Conservation (phyloP, 1,284 basidiomycete genomes). For the Sphaerobolus stellatus region DNA sequence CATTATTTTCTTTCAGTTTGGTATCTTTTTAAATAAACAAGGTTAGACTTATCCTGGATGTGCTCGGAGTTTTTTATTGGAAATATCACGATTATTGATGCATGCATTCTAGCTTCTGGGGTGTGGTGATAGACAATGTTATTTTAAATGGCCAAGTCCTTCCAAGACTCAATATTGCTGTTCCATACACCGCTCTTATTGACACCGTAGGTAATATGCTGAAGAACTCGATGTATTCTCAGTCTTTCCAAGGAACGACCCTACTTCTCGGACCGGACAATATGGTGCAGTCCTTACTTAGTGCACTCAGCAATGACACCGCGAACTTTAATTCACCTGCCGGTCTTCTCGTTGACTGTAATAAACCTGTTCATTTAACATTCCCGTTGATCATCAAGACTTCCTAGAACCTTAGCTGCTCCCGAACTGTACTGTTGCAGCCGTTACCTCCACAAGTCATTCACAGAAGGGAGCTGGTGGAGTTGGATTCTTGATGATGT, state of each 20-base stretch:
- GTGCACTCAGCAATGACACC: neutral
- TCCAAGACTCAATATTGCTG: constrained; percentile 23
- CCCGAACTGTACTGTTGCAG: constrained; percentile 41
- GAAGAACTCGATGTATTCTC: too few relatives aligned
- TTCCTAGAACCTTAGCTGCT: constrained; percentile 10
- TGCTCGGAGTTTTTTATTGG: too few relatives aligned
- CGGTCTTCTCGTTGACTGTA: neutral
- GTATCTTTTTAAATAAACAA: too few relatives aligned
- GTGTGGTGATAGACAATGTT: constrained; percentile 56
- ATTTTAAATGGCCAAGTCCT: constrained; percentile 54
- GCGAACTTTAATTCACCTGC: too few relatives aligned
- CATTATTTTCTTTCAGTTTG: neutral
- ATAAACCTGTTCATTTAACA: constrained; percentile 3
- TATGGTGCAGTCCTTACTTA: constrained; percentile 5
- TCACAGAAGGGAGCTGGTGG: constrained; percentile 23
- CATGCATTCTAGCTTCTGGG: constrained; percentile 48
- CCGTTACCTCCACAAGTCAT: constrained; percentile 49
- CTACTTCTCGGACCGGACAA: constrained; percentile 9
- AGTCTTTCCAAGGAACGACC: constrained; percentile 14
- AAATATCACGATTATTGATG: too few relatives aligned
- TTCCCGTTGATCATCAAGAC: constrained; percentile 16
- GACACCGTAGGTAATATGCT: constrained; percentile 11
- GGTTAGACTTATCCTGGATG: too few relatives aligned
- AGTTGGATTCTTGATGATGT: constrained; percentile 4
- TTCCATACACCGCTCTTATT: constrained; percentile 9